Percentiles rank a stretch among this genome's conserved stretches.
phyloP scores from a whole-genome alignment of 1,284 basidiomycete genomes.

The Moesziomyces aphidis region DNA sequence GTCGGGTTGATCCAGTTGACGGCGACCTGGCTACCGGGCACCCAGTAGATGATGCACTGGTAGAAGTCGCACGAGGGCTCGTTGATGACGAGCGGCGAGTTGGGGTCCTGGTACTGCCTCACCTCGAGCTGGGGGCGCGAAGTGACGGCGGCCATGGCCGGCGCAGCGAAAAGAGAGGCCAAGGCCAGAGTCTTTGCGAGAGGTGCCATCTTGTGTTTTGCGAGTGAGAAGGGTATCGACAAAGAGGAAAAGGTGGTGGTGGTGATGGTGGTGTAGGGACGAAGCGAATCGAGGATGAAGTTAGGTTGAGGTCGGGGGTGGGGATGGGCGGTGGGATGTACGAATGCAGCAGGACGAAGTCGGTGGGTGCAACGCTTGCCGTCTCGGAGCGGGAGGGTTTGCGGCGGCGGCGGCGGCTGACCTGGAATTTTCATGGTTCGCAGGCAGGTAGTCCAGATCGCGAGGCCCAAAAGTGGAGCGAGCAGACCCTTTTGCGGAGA shows the following conservation, averaged over 20 bases:
- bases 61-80: conserved; percentile 52
- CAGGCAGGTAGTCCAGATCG: no score
- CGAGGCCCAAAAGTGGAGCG: no score
- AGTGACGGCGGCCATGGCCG: conserved; percentile 12
- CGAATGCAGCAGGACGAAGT: no score
- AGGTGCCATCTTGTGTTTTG: conserved; percentile 19
- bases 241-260: not conserved
- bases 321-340: no score
- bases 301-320: not conserved
- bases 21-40: conserved; percentile 34
- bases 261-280: not conserved
- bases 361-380: no score
- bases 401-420: no score
- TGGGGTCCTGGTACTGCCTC: conserved; percentile 51
- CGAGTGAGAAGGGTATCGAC: not conserved
- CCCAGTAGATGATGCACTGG: conserved; percentile 52
- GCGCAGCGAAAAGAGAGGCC: conserved; percentile 20
- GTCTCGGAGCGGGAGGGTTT: no score
- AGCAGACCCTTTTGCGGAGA: no score
- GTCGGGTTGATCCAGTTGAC: conserved; percentile 61
- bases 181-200: conserved; percentile 21
- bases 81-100: conserved; percentile 50
- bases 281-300: conserved; percentile 2
- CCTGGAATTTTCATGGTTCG: no score
- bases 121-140: conserved; percentile 11